A percentile compares a stretch with the other conserved stretches of the same genome.
phyloP scores from a whole-genome alignment of 176 grass and related monocot species.

The Musa itinerans region DNA sequence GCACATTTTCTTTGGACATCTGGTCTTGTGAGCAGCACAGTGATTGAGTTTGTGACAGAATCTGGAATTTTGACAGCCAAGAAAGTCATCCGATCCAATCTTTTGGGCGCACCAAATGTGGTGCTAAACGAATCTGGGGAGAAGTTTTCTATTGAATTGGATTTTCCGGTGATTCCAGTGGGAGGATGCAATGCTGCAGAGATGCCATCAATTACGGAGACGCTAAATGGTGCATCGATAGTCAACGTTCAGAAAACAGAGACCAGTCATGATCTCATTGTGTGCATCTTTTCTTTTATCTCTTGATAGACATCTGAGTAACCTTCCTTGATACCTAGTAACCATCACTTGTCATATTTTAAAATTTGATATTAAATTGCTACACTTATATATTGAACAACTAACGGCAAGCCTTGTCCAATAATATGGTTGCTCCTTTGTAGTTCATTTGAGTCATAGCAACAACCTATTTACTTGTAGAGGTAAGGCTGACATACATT shows the following conservation, averaged over 20 bases:
- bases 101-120: constrained; percentile 2
- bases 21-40: constrained; percentile 21
- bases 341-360: background rate
- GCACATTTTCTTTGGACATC: constrained; percentile 48
- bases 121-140: constrained; percentile 1
- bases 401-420: no score
- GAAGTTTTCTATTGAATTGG: constrained; percentile 50
- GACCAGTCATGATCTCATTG: constrained; percentile 35
- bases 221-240: constrained; percentile 39
- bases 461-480: no score
- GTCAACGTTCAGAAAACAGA: constrained; percentile 48
- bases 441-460: no score
- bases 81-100: constrained; percentile 18
- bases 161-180: constrained; percentile 53
- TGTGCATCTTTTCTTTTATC: constrained; percentile 22
- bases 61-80: constrained; percentile 54
- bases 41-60: constrained; percentile 48
- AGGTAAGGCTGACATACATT: no score
- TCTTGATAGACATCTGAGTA: background rate
- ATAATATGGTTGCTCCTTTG: no score
- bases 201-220: constrained; percentile 36
- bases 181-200: constrained; percentile 27
- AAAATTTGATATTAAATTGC: background rate
- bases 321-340: background rate
- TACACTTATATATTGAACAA: no score